Percentiles rank a stretch among this genome's conserved stretches.
phyloP scores from a whole-genome alignment of 2,329 filamentous ascomycete genomes.

The Colletotrichum cereale region DNA sequence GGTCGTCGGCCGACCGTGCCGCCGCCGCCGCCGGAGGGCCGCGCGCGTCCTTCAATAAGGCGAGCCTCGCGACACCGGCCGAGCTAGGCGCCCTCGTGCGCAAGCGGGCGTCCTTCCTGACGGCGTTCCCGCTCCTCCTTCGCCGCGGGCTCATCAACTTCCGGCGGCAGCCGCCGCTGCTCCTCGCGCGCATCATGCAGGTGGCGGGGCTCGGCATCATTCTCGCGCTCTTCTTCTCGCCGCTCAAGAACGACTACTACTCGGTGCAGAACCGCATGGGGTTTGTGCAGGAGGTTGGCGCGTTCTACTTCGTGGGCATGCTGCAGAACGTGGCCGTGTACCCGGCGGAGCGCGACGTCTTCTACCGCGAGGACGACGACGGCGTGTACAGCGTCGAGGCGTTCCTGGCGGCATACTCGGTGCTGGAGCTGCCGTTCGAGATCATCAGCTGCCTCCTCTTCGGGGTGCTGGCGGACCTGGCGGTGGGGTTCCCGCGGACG shows the following conservation, averaged over 20 bases:
- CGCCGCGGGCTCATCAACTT: conserved; percentile 78
- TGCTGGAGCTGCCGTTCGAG: conserved; percentile 80
- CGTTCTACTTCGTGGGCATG: conserved; percentile 83
- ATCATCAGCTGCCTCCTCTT: conserved; percentile 74
- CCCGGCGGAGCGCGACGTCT: conserved; percentile 78
- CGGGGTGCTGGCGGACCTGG: conserved; percentile 72
- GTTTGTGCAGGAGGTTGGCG: conserved; percentile 78
- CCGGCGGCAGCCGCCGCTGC: conserved; percentile 72
- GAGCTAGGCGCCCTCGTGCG: conserved; percentile 78
- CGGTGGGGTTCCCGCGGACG: conserved; percentile 73
- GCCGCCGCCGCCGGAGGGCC: conserved; percentile 44
- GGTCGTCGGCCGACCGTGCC: conserved; percentile 13
- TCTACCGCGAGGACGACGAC: conserved; percentile 82
- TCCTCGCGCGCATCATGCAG: conserved; percentile 76
- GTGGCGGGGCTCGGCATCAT: conserved; percentile 73
- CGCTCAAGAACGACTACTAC: conserved; percentile 75
- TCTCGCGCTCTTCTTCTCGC: conserved; percentile 78
- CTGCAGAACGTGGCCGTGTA: conserved; percentile 83
- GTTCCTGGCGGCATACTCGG: conserved; percentile 78
- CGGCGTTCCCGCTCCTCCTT: conserved; percentile 76
- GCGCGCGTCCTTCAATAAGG: conserved; percentile 58
- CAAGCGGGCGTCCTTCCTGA: conserved; percentile 70
- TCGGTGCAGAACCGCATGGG: conserved; percentile 80
- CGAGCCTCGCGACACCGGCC: conserved; percentile 72
- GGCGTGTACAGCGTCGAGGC: conserved; percentile 78